Evolutionary conservation across 495 filamentous ascomycete genomes (phyloP), one percentile per base, ranked within the genome.

Genomic region (Penicillium antarcticum): DNA sequence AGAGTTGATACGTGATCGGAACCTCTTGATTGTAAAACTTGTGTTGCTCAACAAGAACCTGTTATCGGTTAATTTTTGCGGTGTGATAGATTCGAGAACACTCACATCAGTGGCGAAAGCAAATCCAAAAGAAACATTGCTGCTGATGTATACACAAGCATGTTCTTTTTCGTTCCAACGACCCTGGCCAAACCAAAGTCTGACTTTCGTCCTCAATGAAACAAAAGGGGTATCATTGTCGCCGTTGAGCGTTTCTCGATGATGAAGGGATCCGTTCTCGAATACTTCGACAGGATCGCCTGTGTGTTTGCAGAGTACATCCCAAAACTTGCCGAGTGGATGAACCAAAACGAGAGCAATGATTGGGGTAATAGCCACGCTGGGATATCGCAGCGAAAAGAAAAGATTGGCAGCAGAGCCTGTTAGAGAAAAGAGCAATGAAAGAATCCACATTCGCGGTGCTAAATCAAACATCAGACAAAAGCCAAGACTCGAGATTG

Each of bases 51-150:
- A 92, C 88, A 52, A 92, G 92, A 51, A 66, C 63, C 63, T 66
- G 31, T 3, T 23, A 9, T 21, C 11, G 13, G 19, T 58, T 21
- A 57, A 50, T 26, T 34, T n/a, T 14, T 29, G 32, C 19, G 11
- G 23, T 11, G 26, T 17, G 10, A 1, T 11, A 31, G 29, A 23
- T 11, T 11, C 11, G 3, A 5, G 16, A 24, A 9, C 16, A 52
- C 63, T 43, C 16, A 92, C 80, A 74, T 82, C 59, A 12, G 65
- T 68, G 7, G 65, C 65, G 68, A 92, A 92, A 19, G 88, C 88
- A 70, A 92, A 92, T 0, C 88, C 89, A 60, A 92, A 92, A n/a
- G 88, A 89, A 23, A 92, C 87, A 66, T 92, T 92, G 68, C 89
- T 92, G 73, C 84, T 88, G 57, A 92, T 88, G 58, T 91, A 92